These are phyloP conservation scores for Senecio squalidus DNA, from an alignment of 140 eudicot genomes.

Conservation along the genomic window DNA sequence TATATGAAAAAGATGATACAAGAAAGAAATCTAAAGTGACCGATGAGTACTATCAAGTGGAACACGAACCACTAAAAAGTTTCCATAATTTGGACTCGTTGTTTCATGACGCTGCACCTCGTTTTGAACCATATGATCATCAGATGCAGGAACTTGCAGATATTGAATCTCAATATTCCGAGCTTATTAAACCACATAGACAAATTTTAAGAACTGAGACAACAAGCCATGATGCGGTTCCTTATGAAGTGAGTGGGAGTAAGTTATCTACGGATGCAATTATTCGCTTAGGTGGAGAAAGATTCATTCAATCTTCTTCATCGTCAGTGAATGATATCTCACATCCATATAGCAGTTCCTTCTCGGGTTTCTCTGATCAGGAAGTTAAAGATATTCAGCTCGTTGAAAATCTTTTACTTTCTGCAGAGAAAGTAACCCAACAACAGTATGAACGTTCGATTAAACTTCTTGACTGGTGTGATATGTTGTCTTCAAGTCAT, in stretches of 20 bases:
- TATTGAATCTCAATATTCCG: conserved; percentile 32
- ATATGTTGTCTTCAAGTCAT: conserved; percentile 6
- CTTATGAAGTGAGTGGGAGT: conserved; percentile 1
- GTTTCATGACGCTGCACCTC: conserved; percentile 24
- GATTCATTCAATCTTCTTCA: conserved; percentile 36
- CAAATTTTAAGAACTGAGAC: not conserved
- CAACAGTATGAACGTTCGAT: conserved; percentile 32
- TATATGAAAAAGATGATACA: conserved; percentile 21
- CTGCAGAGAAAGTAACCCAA: conserved; percentile 33
- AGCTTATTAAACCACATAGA: conserved; percentile 22
- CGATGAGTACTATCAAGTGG: conserved; percentile 3
- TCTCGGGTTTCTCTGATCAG: conserved; percentile 23
- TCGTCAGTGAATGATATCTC: conserved; percentile 19
- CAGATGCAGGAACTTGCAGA: conserved; percentile 33
- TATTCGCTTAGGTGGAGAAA: conserved; percentile 37
- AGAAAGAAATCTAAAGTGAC: conserved; percentile 1
- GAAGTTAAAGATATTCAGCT: conserved; percentile 33
- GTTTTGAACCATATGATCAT: conserved; percentile 17
- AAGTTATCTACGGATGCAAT: conserved; percentile 26
- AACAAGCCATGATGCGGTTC: conserved; percentile 1
- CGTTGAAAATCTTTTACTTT: conserved; percentile 27
- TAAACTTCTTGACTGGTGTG: conserved; percentile 34
- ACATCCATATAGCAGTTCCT: conserved; percentile 30
- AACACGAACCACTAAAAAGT: conserved; percentile 9
- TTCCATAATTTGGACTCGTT: conserved; percentile 23